Base-by-base conservation (phyloP, 129 eudicot species). In the Flaveria brownii region DNA sequence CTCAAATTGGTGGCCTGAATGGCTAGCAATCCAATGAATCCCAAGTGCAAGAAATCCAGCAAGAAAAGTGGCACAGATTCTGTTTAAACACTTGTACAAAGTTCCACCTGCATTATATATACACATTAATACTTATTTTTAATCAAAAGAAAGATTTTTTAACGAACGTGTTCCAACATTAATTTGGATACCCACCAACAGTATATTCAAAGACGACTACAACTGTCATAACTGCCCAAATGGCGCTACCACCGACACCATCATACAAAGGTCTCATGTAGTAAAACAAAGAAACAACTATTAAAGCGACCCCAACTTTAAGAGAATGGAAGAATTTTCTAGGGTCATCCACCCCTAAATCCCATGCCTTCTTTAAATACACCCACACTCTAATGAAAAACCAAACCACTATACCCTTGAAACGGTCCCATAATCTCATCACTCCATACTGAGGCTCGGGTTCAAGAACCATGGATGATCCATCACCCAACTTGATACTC, bases 21-120 rank as follows among this genome's bases (percentile, higher is more conserved):
- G 68, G 12, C 22, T 62, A 28, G 68, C 97, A 16, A 88, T 69
- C 90, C 90, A 87, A 51, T 88, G 90, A 71, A 91, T 46, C 59
- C 97, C 97, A 70, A 91, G 66, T 56, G 91, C 97, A 70, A 91
- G 84, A 46, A 84, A 82, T 54, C 94, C 94, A 50, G 89, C 94
- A 71, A 86, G 82, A 82, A 36, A 71, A 68, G 94, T 88, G 33
- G 86, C 94, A 46, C 70, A 67, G 0, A 78, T 81, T 80, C 94
- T 82, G 68, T 88, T 88, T 78, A 88, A 77, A 80, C 90, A 81
- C 77, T 88, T 88, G 70, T 64, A 88, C 41, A 86, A 59, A 28
- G 94, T 84, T 72, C 90, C 88, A 73, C 94, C 94, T 88, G 78
- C 50, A 79, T 60, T 65, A 54, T 18, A 47, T 36, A 65, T n/a